Evolutionary conservation across 176 grass and related monocot genomes (phyloP).

Genomic region (Triticum timopheevii): DNA sequence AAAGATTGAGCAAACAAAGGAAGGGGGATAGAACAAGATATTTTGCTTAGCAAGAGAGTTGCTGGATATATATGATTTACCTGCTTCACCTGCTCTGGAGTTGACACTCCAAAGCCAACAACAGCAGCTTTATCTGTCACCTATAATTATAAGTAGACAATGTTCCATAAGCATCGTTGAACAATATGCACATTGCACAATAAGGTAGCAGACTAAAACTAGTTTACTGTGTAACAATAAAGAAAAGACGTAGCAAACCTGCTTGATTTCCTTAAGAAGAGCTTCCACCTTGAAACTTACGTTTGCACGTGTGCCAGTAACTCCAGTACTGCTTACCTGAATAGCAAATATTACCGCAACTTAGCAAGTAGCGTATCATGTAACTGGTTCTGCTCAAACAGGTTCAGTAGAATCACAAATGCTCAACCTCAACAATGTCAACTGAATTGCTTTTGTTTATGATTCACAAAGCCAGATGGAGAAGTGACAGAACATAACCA

Average conservation of each 20-base stretch:
- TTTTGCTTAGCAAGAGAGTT: slow-evolving; percentile 23
- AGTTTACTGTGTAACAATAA: too few species aligned
- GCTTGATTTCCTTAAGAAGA: too few species aligned
- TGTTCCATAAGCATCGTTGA: slow-evolving; percentile 10
- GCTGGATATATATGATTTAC: slow-evolving; percentile 34
- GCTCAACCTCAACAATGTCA: background rate
- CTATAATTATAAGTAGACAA: slow-evolving; percentile 28
- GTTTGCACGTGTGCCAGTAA: slow-evolving; percentile 73
- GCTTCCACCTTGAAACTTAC: slow-evolving; percentile 71
- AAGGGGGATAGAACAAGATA: background rate
- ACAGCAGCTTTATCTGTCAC: slow-evolving; percentile 81
- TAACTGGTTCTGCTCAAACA: background rate
- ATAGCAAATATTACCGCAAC: slow-evolving; percentile 16
- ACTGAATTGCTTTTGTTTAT: too few species aligned
- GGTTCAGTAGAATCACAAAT: background rate
- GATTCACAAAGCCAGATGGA: background rate
- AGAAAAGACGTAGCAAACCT: too few species aligned
- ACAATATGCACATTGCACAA: background rate
- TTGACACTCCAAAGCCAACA: slow-evolving; percentile 94
- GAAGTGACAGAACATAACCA: background rate
- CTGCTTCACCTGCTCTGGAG: slow-evolving; percentile 85
- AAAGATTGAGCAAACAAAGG: background rate
- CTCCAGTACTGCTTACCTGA: slow-evolving; percentile 88
- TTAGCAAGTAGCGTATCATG: slow-evolving; percentile 1
- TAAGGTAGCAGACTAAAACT: background rate